Evolutionary conservation across 331 rosid species (phyloP), one percentile per base, ranked within the genome.

Genomic region (Dryas integrifolia): DNA sequence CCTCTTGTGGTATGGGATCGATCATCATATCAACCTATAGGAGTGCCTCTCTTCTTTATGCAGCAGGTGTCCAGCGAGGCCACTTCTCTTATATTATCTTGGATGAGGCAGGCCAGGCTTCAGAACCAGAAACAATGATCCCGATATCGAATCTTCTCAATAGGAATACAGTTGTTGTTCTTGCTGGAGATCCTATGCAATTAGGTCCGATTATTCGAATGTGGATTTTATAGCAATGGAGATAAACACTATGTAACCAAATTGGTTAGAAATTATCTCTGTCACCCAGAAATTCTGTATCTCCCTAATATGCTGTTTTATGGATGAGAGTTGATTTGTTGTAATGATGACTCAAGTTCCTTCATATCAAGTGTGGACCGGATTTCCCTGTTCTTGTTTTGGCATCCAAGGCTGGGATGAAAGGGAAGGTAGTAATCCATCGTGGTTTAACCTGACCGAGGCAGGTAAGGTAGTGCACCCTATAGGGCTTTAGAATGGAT

Each of bases 91-190:
- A 95, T 78, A 83, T 95, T 58, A 86, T 95, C 86, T 85, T 95
- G 85, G 98, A 95, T 50, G 98, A 95, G 87, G 93, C 97, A 80
- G 96, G 96, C 81, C 98, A 95, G 77, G 98, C 98, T 74, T 95
- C 98, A 18, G 96, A 95, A 84, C 96, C 96, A 51, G 97, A 95
- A 79, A 88, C 88, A 68, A 79, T 95, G 90, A 83, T 91, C 72
- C 91, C 97, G 14, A 64, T 95, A 60, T 83, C 97, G n/a, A 86
- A 80, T 74, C 85, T 89, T 73, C 87, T 88, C 86, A 64, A 46
- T 43, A 77, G 67, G 85, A 79, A 77, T 4, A 91, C 98, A 40
- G 97, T 89, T 56, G 96, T 94, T 47, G 81, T 95, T 85, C 89
- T 95, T 63, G 98, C 97, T 75, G 98, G 98, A 65, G 97, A 95